A percentile compares a stretch with the other conserved stretches of the same genome.
These are phyloP conservation scores for Panaeolus papilionaceus DNA, from an alignment of 768 basidiomycete genomes.

Conservation along the genomic window DNA sequence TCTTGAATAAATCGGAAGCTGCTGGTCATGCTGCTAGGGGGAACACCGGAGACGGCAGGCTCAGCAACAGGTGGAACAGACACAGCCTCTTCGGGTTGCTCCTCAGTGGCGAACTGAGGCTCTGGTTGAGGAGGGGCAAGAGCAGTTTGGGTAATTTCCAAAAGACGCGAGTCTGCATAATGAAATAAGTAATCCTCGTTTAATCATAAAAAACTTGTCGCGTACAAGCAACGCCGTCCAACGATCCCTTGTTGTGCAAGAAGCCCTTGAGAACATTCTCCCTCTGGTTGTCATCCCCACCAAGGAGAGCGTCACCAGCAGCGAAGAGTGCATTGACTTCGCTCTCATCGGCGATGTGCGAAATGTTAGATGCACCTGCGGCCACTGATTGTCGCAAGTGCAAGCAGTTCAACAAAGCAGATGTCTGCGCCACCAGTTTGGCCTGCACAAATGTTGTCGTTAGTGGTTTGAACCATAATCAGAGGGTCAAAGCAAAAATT, in stretches of 20 bases:
- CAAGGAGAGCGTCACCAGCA: slow-evolving; percentile 59
- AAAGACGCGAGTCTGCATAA: slow-evolving; percentile 60
- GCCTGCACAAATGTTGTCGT: slow-evolving; percentile 40
- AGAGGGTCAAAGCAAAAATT: slow-evolving; percentile 21
- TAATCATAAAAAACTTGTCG: slow-evolving; percentile 16
- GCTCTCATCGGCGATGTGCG: slow-evolving; percentile 46
- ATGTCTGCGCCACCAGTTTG: slow-evolving; percentile 46
- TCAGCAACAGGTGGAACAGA: slow-evolving; percentile 32
- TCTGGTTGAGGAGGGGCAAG: slow-evolving; percentile 53
- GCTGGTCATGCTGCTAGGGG: slow-evolving; percentile 46
- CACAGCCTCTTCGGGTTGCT: slow-evolving; percentile 33
- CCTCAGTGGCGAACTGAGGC: slow-evolving; percentile 46
- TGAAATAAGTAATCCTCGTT: slow-evolving; percentile 19
- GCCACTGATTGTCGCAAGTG: slow-evolving; percentile 60
- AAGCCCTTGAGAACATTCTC: slow-evolving; percentile 59
- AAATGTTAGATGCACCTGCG: slow-evolving; percentile 48
- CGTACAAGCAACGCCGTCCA: slow-evolving; percentile 71
- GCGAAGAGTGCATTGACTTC: slow-evolving; percentile 64
- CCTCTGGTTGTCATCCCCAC: slow-evolving; percentile 58
- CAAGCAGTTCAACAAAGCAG: slow-evolving; percentile 62
- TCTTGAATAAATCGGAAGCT: slow-evolving; percentile 85
- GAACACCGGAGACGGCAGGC: slow-evolving; percentile 46
- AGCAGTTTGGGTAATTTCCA: slow-evolving; percentile 60
- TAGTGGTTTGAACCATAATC: slow-evolving; percentile 8
- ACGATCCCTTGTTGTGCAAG: slow-evolving; percentile 61